Evolutionary conservation across 2,329 filamentous ascomycete species (phyloP).

Genomic region (Aureobasidium musti): DNA sequence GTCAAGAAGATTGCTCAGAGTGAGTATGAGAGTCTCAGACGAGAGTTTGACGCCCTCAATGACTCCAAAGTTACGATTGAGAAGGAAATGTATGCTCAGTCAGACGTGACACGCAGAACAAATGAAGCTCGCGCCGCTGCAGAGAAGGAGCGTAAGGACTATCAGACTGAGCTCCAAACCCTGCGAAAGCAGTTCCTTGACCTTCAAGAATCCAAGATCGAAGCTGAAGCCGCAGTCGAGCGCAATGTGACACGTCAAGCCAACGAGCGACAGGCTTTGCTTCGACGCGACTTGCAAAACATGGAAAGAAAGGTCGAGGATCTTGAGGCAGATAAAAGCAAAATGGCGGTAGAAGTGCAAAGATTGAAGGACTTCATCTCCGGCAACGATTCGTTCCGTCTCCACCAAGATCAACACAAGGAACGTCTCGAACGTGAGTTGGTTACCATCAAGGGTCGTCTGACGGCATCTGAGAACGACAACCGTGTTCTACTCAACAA

Average conservation of each 20-base stretch:
- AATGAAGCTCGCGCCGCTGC: slow-evolving; percentile 77
- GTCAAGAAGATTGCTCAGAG: slow-evolving; percentile 88
- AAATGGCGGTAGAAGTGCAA: slow-evolving; percentile 77
- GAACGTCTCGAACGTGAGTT: slow-evolving; percentile 90
- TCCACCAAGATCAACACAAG: slow-evolving; percentile 91
- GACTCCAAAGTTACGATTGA: slow-evolving; percentile 97
- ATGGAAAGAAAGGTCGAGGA: slow-evolving; percentile 75
- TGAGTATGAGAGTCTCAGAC: slow-evolving; percentile 76
- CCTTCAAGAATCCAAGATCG: slow-evolving; percentile 80
- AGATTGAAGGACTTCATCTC: slow-evolving; percentile 83
- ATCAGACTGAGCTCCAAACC: slow-evolving; percentile 79
- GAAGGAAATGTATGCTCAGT: slow-evolving; percentile 94
- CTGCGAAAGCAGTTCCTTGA: slow-evolving; percentile 81
- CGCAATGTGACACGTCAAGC: slow-evolving; percentile 75
- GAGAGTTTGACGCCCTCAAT: slow-evolving; percentile 83
- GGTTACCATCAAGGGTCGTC: slow-evolving; percentile 82
- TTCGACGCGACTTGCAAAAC: slow-evolving; percentile 77
- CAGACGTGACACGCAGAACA: slow-evolving; percentile 83
- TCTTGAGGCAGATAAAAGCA: slow-evolving; percentile 75
- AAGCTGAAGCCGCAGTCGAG: slow-evolving; percentile 79
- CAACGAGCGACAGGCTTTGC: slow-evolving; percentile 73
- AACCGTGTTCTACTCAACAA: slow-evolving; percentile 95
- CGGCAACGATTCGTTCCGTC: slow-evolving; percentile 83
- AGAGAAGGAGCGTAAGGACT: slow-evolving; percentile 85
- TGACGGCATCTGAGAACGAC: slow-evolving; percentile 93